A percentile compares a stretch with the other conserved stretches of the same genome.
These are phyloP conservation scores for Pythium brachiatum DNA, from an alignment of 352 stramenopile genomes.

Conservation along the genomic window DNA sequence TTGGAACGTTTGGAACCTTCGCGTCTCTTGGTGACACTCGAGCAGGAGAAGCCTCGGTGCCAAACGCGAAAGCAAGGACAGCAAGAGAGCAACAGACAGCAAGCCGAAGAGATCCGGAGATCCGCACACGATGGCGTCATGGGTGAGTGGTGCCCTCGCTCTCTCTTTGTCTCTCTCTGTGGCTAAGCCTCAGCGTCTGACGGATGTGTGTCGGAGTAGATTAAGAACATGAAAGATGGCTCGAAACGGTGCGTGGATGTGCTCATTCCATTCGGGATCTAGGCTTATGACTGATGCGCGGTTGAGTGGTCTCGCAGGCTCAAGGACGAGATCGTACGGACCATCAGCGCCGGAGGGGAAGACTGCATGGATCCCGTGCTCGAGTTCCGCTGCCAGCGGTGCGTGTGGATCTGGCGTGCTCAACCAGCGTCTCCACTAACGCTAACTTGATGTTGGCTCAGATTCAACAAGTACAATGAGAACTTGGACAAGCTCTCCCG, in stretches of 20 bases:
- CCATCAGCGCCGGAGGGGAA: slow-evolving; percentile 44
- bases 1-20: background rate
- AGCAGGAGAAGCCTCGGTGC: background rate
- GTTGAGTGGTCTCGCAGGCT: slow-evolving; percentile 27
- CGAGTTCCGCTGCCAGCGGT: slow-evolving; percentile 65
- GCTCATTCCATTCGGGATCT: too few relatives aligned
- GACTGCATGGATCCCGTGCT: slow-evolving; percentile 63
- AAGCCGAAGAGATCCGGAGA: slow-evolving; percentile 2
- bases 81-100: background rate
- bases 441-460: background rate
- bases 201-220: slow-evolving; percentile 6
- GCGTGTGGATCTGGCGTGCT: background rate
- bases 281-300: background rate
- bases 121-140: slow-evolving; percentile 22
- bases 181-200: background rate
- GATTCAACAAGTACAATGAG: slow-evolving; percentile 40
- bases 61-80: background rate
- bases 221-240: slow-evolving; percentile 78
- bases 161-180: background rate
- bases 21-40: slow-evolving; percentile 21
- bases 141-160: slow-evolving; percentile 6
- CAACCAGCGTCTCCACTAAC: background rate
- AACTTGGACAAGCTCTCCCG: slow-evolving; percentile 30
- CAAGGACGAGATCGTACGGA: slow-evolving; percentile 69
- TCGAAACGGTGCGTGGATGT: slow-evolving; percentile 43